Base-by-base conservation (phyloP, 352 stramenopile genomes). In the Achlya hypogyna region DNA sequence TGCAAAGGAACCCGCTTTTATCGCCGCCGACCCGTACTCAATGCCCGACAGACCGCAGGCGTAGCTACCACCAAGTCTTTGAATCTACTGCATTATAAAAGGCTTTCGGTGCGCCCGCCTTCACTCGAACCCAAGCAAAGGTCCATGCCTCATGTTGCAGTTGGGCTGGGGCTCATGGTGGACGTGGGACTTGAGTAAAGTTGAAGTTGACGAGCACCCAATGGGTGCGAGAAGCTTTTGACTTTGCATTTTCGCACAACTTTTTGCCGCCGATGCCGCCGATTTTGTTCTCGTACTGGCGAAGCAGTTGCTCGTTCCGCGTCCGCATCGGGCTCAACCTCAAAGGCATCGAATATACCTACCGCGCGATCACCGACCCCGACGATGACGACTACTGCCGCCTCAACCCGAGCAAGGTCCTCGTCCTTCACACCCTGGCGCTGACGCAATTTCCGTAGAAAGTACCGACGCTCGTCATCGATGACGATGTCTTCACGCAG, bases 301-400 rank as follows among this genome's bases (percentile, higher is more conserved):
- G 65, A 52, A 88, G 76, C 10, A 83, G 75, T 20, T 83, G 71
- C 31, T 74, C 77, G 14, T 89, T 79, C 79, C 71, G 74, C 52
- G 78, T 87, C 8, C 65, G 81, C 8, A 82, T 88, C 28, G 80
- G 70, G 18, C 70, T 91, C 5, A 63, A 69, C 28, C 72, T 76
- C 18, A 91, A 89, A 58, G 69, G 70, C 0, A 75, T 93, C 63
- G 18, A 47, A 20, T 87, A 82, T 64, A 71, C 84, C 53, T 75
- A 68, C 18, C 65, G 76, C 23, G 42, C 70, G 5, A 58, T 86
- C n/a, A 58, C 85, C 69, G 49, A 84, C 42, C 34, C 62, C 12
- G 47, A 64, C 25, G 60, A 53, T 3, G 66, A 63, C 25, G 70
- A 79, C 6, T 28, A 58, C 23, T 9, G 1, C 8, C 12, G 6